These are phyloP conservation scores for Elongisporangium prolatum DNA, from an alignment of 352 stramenopile species.

Conservation along the genomic window DNA sequence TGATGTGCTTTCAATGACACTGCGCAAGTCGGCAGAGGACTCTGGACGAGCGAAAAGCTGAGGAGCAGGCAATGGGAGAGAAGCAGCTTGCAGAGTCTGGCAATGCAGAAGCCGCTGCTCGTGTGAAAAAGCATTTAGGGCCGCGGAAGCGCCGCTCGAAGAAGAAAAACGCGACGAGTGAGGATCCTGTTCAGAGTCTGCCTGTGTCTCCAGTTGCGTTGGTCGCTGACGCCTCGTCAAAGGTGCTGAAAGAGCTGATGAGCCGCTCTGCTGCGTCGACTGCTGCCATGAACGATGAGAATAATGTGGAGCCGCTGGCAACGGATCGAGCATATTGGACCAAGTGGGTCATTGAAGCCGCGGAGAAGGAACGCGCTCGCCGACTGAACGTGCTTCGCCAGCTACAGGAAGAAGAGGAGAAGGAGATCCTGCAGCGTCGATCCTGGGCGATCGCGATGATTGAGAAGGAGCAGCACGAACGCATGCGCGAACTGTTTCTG, in stretches of 20 bases:
- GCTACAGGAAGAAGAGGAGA: slow-evolving; percentile 70
- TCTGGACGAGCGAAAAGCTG: slow-evolving; percentile 8
- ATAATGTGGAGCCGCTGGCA: too few relatives aligned
- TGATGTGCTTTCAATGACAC: neutral
- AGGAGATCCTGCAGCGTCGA: slow-evolving; percentile 55
- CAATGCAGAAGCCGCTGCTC: slow-evolving; percentile 5
- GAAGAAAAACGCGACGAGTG: slow-evolving; percentile 27
- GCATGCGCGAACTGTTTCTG: slow-evolving; percentile 81
- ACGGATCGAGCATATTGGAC: slow-evolving; percentile 74
- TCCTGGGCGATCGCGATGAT: slow-evolving; percentile 76
- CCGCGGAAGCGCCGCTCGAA: slow-evolving; percentile 62
- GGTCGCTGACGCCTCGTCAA: too few relatives aligned
- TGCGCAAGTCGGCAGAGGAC: slow-evolving; percentile 8
- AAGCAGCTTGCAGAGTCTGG: neutral
- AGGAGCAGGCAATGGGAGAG: slow-evolving; percentile 3
- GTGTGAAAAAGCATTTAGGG: slow-evolving; percentile 41
- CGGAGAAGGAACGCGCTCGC: slow-evolving; percentile 71
- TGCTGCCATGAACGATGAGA: too few relatives aligned
- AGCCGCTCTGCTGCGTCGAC: too few relatives aligned
- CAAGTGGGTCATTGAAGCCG: slow-evolving; percentile 73
- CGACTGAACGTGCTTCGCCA: slow-evolving; percentile 60
- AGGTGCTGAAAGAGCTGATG: too few relatives aligned
- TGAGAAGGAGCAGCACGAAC: slow-evolving; percentile 76
- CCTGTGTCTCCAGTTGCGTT: too few relatives aligned
- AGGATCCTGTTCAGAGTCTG: too few relatives aligned